Percentiles rank a stretch among this genome's conserved stretches.
Evolutionary conservation across 495 filamentous ascomycete genomes (phyloP).

Genomic region (Daldinia concentrica): DNA sequence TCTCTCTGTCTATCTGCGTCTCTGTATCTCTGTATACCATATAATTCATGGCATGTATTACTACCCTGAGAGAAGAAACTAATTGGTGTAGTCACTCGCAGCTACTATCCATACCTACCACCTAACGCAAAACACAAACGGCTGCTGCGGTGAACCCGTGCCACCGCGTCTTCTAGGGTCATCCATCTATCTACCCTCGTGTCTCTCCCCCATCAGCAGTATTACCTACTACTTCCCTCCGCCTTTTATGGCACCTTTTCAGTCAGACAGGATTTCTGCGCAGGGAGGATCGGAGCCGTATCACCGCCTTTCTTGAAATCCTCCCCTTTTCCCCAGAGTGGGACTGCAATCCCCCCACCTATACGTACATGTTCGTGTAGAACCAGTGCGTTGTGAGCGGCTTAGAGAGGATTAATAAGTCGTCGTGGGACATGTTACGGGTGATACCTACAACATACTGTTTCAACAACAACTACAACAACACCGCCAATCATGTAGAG

Average conservation of each 20-base stretch:
- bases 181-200: not conserved
- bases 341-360: constrained; percentile 12
- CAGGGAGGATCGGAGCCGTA: not conserved
- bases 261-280: not conserved
- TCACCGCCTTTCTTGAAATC: constrained; percentile 6
- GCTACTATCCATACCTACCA: not conserved
- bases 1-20: not conserved
- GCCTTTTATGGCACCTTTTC: not conserved
- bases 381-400: not conserved
- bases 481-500: too few species aligned
- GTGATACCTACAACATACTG: too few species aligned
- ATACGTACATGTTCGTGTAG: not conserved
- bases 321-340: constrained; percentile 33
- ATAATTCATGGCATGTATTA: too few species aligned
- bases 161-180: not conserved
- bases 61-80: constrained; percentile 4
- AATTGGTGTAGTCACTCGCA: not conserved
- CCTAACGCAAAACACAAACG: not conserved
- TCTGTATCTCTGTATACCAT: not conserved
- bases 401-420: not conserved
- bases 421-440: too few species aligned
- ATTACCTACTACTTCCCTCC: not conserved
- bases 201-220: not conserved
- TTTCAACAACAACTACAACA: too few species aligned
- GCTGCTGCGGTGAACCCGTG: not conserved